Evolutionary conservation across 441 rosid genomes (phyloP).

Genomic region (Gossypium gossypioides): DNA sequence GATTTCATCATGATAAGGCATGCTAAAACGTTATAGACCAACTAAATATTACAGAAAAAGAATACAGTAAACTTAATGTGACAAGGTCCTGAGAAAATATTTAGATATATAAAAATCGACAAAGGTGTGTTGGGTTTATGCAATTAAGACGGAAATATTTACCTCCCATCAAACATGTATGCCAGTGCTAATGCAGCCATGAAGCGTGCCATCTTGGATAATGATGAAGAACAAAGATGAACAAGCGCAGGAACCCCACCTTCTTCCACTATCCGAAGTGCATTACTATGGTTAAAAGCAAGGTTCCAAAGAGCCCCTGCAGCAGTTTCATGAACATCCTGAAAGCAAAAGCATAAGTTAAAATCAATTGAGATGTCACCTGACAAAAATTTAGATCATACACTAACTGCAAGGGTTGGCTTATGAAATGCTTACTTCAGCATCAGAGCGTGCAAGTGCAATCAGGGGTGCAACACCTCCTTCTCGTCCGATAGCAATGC

Average conservation of each 20-base stretch:
- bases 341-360: constrained; percentile 16
- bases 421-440: constrained; percentile 49
- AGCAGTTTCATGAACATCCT: constrained; percentile 99
- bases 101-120: background rate
- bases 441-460: constrained; percentile 73
- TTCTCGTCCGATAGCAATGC: constrained; percentile 91
- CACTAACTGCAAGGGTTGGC: background rate
- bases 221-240: constrained; percentile 75
- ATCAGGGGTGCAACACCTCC: constrained; percentile 94
- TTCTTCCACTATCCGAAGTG: constrained; percentile 90
- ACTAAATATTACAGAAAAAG: background rate
- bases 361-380: constrained; percentile 1
- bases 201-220: constrained; percentile 92
- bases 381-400: background rate
- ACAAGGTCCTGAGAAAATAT: background rate
- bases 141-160: background rate
- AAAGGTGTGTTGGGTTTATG: background rate
- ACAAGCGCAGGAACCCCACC: constrained; percentile 91
- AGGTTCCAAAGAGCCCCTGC: constrained; percentile 99
- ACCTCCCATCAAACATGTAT: constrained; percentile 98
- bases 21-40: background rate
- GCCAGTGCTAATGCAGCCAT: constrained; percentile 96
- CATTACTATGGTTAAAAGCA: constrained; percentile 81
- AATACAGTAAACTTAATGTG: background rate
- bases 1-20: constrained; percentile 3